Base-by-base conservation (phyloP, 2,329 filamentous ascomycete species). In the Macrophomina pseudophaseolina region DNA sequence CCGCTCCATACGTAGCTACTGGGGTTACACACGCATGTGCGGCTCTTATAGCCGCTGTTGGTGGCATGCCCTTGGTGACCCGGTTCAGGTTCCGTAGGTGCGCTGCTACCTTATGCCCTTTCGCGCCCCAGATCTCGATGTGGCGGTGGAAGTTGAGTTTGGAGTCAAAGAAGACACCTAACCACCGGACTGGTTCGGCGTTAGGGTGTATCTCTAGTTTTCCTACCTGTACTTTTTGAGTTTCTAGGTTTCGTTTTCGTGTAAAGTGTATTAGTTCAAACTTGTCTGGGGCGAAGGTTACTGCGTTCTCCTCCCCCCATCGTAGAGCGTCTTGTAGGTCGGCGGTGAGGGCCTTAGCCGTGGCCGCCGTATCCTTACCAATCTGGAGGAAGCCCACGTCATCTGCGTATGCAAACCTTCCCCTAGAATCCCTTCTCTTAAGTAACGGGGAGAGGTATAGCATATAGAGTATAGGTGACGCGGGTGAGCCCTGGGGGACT, bases 401-500 rank as follows among this genome's bases (percentile, higher is more conserved):
- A 30, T 58, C 33, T 4, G 53, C 23, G 23, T 58, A 58, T n/a
- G 53, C 33, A 16, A 58, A 58, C 14, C 53, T 40, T 11, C 4
- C 8, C 16, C 12, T 14, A 11, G 11, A n/a, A 5, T 40, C 38
- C 23, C 53, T 14, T 30, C 33, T 58, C 23, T 40, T 12, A 3
- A 58, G 53, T 5, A 58, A 33, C 4, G 53, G 53, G 4, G 53
- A 11, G 3, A 58, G 53, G 53, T 58, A 58, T 14, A 58, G 53
- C 38, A 58, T 58, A 30, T 58, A 58, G 33, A 58, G 53, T 4
- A 58, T 58, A 40, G 38, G 53, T 4, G 38, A 58, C 2, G 38
- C 30, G 6, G 33, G 53, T 23, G 53, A 58, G 16, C 53, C 53
- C 40, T 58, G 30, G 8, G 33, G 53, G 33, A 58, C 38, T 9